Conservation (phyloP, 768 basidiomycete genomes). For the Lactifluus subvellereus region DNA sequence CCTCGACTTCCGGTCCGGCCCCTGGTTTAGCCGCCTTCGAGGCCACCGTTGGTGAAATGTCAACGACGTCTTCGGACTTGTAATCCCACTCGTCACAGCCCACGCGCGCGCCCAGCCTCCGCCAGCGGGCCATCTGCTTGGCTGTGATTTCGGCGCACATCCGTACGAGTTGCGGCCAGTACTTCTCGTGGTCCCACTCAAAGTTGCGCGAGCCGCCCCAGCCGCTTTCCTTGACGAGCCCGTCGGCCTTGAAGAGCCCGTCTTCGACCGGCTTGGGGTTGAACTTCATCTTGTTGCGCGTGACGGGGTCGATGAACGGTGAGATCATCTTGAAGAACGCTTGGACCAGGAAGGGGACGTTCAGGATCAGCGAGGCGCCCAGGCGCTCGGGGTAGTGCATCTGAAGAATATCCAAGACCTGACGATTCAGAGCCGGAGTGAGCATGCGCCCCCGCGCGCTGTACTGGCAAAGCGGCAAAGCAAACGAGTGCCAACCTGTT, state of each 20-base stretch:
- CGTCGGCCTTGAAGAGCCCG: conserved; percentile 60
- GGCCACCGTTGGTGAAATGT: not conserved
- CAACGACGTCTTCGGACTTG: conserved; percentile 36
- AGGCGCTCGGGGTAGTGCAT: conserved; percentile 86
- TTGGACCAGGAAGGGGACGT: conserved; percentile 74
- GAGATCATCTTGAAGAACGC: conserved; percentile 72
- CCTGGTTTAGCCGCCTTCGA: not conserved
- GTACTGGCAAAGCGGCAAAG: not conserved
- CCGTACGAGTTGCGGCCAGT: conserved; percentile 62
- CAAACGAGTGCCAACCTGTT: conserved; percentile 30
- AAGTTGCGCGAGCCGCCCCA: conserved; percentile 69
- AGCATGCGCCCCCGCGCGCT: not conserved
- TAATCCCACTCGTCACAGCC: conserved; percentile 80
- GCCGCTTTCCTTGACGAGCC: conserved; percentile 55
- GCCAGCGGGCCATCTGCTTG: conserved; percentile 57
- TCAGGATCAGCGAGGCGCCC: conserved; percentile 63
- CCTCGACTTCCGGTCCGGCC: not conserved
- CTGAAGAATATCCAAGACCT: conserved; percentile 53
- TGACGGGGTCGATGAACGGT: conserved; percentile 81
- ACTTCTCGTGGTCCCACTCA: conserved; percentile 66
- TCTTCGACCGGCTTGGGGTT: conserved; percentile 64
- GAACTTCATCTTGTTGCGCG: conserved; percentile 68
- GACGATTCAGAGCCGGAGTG: not conserved
- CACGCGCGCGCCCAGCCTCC: conserved; percentile 55
- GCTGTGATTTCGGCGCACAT: conserved; percentile 48